Evolutionary conservation across 208 protist species (phyloP), one percentile per base, ranked within the genome.

Genomic region (Trypanosoma grayi): DNA sequence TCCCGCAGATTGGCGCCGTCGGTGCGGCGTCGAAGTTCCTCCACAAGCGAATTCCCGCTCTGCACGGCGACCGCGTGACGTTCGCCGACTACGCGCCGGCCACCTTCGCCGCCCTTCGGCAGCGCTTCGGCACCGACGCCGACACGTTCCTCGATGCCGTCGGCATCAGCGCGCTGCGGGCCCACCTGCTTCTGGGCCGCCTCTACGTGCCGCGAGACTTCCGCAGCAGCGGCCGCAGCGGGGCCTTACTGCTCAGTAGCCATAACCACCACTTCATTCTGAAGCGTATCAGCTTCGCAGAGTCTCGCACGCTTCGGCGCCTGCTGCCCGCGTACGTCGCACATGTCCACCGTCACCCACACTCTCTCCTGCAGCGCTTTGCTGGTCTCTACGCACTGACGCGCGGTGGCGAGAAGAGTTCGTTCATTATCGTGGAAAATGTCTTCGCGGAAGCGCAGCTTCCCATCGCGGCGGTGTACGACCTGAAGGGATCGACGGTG

Each of bases 211-310:
- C 66, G 28, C 14, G 58, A 18, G 34, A 69, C 34, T 48, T 78
- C 11, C 40, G 45, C 37, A 70, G 52, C 43, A 71, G 77, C 10
- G 73, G 81, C 22, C 66, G 75, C 22, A 85, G 77, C 40, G 82
- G 82, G 6, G 66, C 65, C 14, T 53, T 88, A 4, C 85, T 88
- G 33, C 85, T 79, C 71, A 62, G 68, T 20, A 66, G 55, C 8
- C 31, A 63, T 33, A 78, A 88, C 54, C 43, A 60, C 28, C 51
- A 62, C 54, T 85, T 77, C 57, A 66, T 88, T 8, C 18, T 88
- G 33, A 88, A 88, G 33, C 66, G 63, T 11, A 60, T 88, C 11
- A 56, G 74, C 8, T 67, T 51, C 6, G 25, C 46, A 16, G 82
- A 88, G 59, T 65, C 52, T 0, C 73, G 74, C n/a, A 51, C 73